Evolutionary conservation across 257 asterid species (phyloP).

Genomic region (Forsythia viridissima): DNA sequence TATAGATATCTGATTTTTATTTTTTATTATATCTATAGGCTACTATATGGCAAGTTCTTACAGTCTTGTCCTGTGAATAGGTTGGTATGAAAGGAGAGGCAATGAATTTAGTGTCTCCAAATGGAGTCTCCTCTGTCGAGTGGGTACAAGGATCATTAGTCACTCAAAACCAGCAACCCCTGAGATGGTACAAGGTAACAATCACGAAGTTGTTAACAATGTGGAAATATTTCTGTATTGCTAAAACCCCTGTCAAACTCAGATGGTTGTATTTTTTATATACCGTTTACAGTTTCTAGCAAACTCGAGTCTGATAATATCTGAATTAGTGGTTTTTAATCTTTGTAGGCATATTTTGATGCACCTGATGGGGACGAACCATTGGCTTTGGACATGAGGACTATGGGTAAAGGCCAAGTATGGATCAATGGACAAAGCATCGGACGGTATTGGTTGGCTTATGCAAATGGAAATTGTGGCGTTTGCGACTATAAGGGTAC

Average conservation of each 20-base stretch:
- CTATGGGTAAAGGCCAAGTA: constrained; percentile 82
- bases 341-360: constrained; percentile 62
- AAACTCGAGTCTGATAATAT: background rate
- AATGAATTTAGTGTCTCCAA: constrained; percentile 49
- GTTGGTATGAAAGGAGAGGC: constrained; percentile 61
- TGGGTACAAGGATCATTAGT: constrained; percentile 50
- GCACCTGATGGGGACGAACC: constrained; percentile 70
- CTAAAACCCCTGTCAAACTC: too few species aligned
- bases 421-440: constrained; percentile 85
- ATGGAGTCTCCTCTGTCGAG: constrained; percentile 46
- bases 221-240: too few species aligned
- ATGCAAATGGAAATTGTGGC: constrained; percentile 57
- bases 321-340: background rate
- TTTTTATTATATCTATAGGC: too few species aligned
- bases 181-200: constrained; percentile 77
- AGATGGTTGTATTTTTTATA: too few species aligned
- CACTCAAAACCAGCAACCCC: constrained; percentile 46
- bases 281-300: too few species aligned
- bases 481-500: constrained; percentile 57
- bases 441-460: constrained; percentile 64
- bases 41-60: background rate
- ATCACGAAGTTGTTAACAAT: too few species aligned
- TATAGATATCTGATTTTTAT: too few species aligned
- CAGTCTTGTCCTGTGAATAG: constrained; percentile 23
- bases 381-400: constrained; percentile 65